phyloP scores from a whole-genome alignment of 805 yeast species.

The Barnettozyma salicaria region DNA sequence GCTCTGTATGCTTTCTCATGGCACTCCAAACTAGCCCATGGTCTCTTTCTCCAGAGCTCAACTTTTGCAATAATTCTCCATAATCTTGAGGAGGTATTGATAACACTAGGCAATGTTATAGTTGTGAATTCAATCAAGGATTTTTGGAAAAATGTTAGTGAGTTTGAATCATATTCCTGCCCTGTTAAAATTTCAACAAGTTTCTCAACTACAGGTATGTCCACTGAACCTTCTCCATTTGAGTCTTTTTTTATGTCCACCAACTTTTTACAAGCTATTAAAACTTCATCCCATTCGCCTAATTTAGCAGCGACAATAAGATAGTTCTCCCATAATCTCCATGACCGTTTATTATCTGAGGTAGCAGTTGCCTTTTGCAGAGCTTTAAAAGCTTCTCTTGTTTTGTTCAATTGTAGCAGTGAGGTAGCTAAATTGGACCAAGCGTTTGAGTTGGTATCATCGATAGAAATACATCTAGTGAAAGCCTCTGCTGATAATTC shows the following conservation, averaged over 20 bases:
- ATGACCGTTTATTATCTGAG: slow-evolving; percentile 59
- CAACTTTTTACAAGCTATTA: slow-evolving; percentile 64
- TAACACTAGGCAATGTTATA: slow-evolving; percentile 57
- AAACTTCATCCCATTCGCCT: slow-evolving; percentile 84
- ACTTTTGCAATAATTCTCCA: slow-evolving; percentile 86
- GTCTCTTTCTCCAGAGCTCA: slow-evolving; percentile 78
- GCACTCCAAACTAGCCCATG: slow-evolving; percentile 83
- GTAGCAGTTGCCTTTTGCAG: slow-evolving; percentile 73
- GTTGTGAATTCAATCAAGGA: slow-evolving; percentile 70
- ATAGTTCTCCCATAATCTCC: slow-evolving; percentile 91
- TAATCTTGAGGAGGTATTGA: slow-evolving; percentile 52
- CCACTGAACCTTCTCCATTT: slow-evolving; percentile 60
- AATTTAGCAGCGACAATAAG: slow-evolving; percentile 74
- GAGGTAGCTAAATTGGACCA: slow-evolving; percentile 94
- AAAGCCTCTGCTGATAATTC: slow-evolving; percentile 87
- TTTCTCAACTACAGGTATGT: slow-evolving; percentile 68
- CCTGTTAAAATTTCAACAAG: slow-evolving; percentile 58
- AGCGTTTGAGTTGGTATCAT: slow-evolving; percentile 71
- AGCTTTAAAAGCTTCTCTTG: slow-evolving; percentile 79
- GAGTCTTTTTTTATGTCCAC: slow-evolving; percentile 50
- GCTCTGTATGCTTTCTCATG: slow-evolving; percentile 85
- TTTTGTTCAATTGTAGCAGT: slow-evolving; percentile 54
- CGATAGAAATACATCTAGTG: slow-evolving; percentile 81
- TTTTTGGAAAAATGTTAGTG: slow-evolving; percentile 54
- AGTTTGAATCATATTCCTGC: slow-evolving; percentile 36